phyloP scores from a whole-genome alignment of 2,329 filamentous ascomycete genomes.

The Xylaria sp. region DNA sequence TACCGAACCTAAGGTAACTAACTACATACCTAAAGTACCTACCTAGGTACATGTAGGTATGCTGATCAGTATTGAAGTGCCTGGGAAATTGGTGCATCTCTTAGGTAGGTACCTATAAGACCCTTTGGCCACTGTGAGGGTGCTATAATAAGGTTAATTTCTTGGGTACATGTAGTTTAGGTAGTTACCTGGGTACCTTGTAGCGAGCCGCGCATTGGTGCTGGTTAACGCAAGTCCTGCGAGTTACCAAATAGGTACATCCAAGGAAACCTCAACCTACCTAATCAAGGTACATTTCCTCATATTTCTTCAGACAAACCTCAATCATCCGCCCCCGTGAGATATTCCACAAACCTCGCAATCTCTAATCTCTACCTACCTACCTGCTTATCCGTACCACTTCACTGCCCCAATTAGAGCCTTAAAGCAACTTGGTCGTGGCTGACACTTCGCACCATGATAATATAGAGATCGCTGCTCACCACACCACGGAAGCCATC shows the following conservation, averaged over 20 bases:
- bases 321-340: slow-evolving; percentile 11
- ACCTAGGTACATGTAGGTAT: no score
- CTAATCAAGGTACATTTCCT: background rate
- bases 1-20: no score
- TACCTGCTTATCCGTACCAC: background rate
- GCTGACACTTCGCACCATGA: slow-evolving; percentile 7
- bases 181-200: background rate
- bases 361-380: no score
- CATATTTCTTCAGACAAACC: slow-evolving; percentile 3
- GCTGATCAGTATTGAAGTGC: no score
- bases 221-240: background rate
- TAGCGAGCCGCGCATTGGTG: background rate
- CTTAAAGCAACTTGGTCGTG: background rate
- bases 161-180: no score
- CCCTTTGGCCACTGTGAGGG: background rate
- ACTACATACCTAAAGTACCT: no score
- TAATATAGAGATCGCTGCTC: slow-evolving; percentile 23
- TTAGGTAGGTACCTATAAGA: background rate
- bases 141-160: background rate
- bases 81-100: background rate
- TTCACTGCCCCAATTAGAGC: background rate
- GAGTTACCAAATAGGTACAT: background rate
- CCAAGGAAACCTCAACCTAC: background rate
- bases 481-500: background rate
- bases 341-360: slow-evolving; percentile 2